Evolutionary conservation across 1,284 basidiomycete genomes (phyloP), one percentile per base, ranked within the genome.

Genomic region (Malassezia cuniculi): DNA sequence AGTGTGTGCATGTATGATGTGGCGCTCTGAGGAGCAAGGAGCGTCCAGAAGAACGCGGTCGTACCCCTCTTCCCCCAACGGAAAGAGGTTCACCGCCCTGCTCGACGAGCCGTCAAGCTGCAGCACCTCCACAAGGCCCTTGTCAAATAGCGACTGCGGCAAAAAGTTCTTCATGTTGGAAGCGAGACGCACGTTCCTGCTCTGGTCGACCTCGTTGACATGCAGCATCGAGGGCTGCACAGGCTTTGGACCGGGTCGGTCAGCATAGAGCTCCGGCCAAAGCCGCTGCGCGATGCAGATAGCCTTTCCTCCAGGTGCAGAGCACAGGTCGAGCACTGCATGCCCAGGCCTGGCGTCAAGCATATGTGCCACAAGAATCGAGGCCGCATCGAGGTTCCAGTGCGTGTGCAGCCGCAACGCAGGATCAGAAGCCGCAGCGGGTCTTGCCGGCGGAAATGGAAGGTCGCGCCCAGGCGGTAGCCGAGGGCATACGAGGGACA

Each of bases 281-380:
- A 38, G 29, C 16, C 20, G 28, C 27, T 38, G 36, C 17, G 36
- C 36, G 9, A 38, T 17, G 15, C 22, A 26, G 12, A 38, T 24
- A 17, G 29, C 31, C 18, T 38, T 38, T 0, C 36, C 36, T 16
- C 36, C 36, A 19, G 36, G 36, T 14, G 36, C 36, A 10, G 36
- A 28, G 25, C 36, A 38, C 36, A 38, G 15, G n/a, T 38, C 36
- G 3, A 38, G 36, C 36, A 38, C 36, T 11, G 36, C 36, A 3
- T 38, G 28, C n/a, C 36, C 36, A 6, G 36, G 36, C 21, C 19
- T 20, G 5, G 31, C 29, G 30, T 38, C 36, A 5, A 38, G 30
- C 19, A 27, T 31, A 5, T 38, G 36, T 22, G 36, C 36, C 5
- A 30, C 36, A 4, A 38, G 29, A 16, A 38, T 30, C 20, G 36